A percentile compares a stretch with the other conserved stretches of the same genome.
These are phyloP conservation scores for Hortaea sp. DNA, from an alignment of 2,329 filamentous ascomycete species.

Conservation along the genomic window DNA sequence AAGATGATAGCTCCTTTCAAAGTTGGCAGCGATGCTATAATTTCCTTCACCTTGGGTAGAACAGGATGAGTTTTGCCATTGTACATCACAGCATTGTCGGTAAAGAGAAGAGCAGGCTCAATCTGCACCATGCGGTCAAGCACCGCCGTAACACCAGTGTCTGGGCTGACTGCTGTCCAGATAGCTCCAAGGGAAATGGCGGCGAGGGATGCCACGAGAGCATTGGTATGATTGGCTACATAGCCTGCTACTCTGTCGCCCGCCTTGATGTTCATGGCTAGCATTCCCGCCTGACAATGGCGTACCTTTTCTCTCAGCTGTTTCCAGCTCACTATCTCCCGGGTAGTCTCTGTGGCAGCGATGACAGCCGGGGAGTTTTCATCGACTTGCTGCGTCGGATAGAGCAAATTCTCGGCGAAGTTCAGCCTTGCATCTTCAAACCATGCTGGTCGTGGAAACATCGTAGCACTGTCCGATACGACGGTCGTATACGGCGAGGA, in stretches of 20 bases:
- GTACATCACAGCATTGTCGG: constrained; percentile 80
- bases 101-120: constrained; percentile 69
- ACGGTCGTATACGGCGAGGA: constrained; percentile 56
- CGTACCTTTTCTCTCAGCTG: constrained; percentile 70
- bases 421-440: constrained; percentile 73
- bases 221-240: constrained; percentile 81
- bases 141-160: constrained; percentile 84
- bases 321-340: constrained; percentile 63
- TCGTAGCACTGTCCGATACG: constrained; percentile 53
- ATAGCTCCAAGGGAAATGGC: constrained; percentile 73
- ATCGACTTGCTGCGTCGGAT: constrained; percentile 51
- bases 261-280: constrained; percentile 51
- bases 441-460: constrained; percentile 83
- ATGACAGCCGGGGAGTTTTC: constrained; percentile 61
- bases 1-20: constrained; percentile 67
- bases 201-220: constrained; percentile 79
- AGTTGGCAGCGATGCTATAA: constrained; percentile 56
- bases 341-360: constrained; percentile 64
- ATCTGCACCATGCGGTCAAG: constrained; percentile 82
- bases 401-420: constrained; percentile 91
- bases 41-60: constrained; percentile 65
- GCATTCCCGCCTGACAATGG: constrained; percentile 60
- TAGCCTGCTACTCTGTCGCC: constrained; percentile 60
- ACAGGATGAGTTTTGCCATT: constrained; percentile 86
- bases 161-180: constrained; percentile 88